Base-by-base conservation (phyloP, 2,329 filamentous ascomycete species). In the Epichloe coenophiala region DNA sequence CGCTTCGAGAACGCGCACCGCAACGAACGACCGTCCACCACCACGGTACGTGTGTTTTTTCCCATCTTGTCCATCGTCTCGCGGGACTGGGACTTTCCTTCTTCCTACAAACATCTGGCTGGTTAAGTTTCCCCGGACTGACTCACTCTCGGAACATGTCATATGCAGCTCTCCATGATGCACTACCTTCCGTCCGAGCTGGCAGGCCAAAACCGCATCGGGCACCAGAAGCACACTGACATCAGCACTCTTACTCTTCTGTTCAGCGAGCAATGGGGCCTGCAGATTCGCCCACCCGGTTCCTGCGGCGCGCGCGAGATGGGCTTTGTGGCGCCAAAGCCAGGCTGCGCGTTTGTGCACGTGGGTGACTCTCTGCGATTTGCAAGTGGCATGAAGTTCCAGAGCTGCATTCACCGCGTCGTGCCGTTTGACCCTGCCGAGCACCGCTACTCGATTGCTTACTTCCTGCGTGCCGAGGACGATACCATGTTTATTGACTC, bases 321-420 rank as follows among this genome's bases (percentile, higher is more conserved):
- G 68, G 70, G 70, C 43, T 79, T 76, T 63, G 73, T 80, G 9
- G 71, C 65, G 51, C 76, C 77, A 47, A 70, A 69, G 57, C 59
- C 63, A 0, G 75, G 75, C 51, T 70, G 67, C 55, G 77, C 76
- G 35, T 70, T 81, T 58, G 68, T 80, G 56, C 74, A 81, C 61
- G 73, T 81, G 15, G 77, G 77, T 52, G 77, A 81, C 67, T 76
- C 74, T 27, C 68, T 81, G 54, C 71, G 76, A 43, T 80, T 79
- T 57, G 71, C 73, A 3, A 72, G 68, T 51, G 73, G 70, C 41
- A 71, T 73, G 63, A 74, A 68, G 51, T 70, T 80, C 64, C 71
- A 75, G 62, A 75, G 72, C 38, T 77, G 74, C 67, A 75, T 80
- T 60, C 76, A 79, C 67, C 68, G 75, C 52, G 76, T 79, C 31